These are phyloP conservation scores for Trichosporon coremiiforme DNA, from an alignment of 1,284 basidiomycete genomes.

Conservation along the genomic window DNA sequence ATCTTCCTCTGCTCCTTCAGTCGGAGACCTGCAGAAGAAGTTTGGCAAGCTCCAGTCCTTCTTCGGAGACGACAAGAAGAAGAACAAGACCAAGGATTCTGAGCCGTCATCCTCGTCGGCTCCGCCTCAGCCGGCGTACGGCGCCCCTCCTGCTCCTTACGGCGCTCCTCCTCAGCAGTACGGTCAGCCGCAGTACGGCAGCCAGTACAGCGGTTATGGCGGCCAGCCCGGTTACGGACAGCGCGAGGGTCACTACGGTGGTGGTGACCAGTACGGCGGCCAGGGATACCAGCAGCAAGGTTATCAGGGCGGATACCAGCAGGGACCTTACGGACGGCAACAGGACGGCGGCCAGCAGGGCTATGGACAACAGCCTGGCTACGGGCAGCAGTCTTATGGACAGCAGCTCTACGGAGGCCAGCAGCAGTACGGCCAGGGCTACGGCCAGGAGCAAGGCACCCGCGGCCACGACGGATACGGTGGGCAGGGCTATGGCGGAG, in stretches of 20 bases:
- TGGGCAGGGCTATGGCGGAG: background rate
- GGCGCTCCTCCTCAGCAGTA: background rate
- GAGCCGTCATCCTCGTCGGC: background rate
- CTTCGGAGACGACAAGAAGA: slow-evolving; percentile 1
- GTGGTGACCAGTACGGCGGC: background rate
- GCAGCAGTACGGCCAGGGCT: slow-evolving; percentile 16
- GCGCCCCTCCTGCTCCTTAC: background rate
- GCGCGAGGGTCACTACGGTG: background rate
- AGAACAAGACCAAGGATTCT: background rate
- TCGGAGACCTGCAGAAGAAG: background rate
- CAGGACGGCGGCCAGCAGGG: slow-evolving; percentile 3
- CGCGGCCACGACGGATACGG: background rate
- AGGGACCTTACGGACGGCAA: background rate
- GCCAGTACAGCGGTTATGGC: background rate
- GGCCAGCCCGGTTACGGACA: background rate
- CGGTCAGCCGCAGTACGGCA: slow-evolving; percentile 5
- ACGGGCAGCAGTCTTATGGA: slow-evolving; percentile 9
- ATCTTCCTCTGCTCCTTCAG: background rate
- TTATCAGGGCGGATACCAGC: background rate
- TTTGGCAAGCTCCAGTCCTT: slow-evolving; percentile 5
- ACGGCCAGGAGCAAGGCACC: background rate
- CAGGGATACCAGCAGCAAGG: background rate
- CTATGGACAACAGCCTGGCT: slow-evolving; percentile 16
- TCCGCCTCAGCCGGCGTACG: background rate
- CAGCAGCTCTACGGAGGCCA: no score